Conservation (phyloP, 2,329 filamentous ascomycete genomes). For the Diaporthe citrichinensis region DNA sequence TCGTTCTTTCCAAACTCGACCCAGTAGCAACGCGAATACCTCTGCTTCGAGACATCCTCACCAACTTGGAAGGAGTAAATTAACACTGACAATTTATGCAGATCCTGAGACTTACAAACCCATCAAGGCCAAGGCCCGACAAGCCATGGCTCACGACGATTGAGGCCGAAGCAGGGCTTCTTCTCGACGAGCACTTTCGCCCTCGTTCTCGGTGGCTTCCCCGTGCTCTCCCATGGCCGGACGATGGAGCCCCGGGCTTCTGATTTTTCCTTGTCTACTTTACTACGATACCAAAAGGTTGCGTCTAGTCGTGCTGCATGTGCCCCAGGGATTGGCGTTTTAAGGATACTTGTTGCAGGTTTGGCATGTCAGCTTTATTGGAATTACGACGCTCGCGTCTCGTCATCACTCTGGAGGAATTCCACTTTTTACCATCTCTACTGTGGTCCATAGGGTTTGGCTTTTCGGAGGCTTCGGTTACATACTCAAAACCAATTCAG, state of each 20-base stretch:
- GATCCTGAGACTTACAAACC: slow-evolving; percentile 31
- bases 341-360: background rate
- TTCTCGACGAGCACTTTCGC: background rate
- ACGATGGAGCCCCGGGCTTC: background rate
- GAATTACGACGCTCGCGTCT: background rate
- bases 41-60: background rate
- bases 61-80: background rate
- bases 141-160: background rate
- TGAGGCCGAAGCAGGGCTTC: background rate
- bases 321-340: background rate
- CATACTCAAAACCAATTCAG: background rate
- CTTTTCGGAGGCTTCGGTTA: background rate
- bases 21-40: background rate
- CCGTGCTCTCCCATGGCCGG: background rate
- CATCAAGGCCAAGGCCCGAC: background rate
- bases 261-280: background rate
- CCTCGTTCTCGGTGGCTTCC: background rate
- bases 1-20: slow-evolving; percentile 55
- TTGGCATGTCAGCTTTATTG: background rate
- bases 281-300: slow-evolving; percentile 26
- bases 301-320: background rate
- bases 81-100: background rate
- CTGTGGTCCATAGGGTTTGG: background rate
- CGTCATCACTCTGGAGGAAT: background rate
- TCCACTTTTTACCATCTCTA: background rate